Evolutionary conservation across 1,139 yeast genomes (phyloP).

Genomic region (Geotrichum aggregatum): DNA sequence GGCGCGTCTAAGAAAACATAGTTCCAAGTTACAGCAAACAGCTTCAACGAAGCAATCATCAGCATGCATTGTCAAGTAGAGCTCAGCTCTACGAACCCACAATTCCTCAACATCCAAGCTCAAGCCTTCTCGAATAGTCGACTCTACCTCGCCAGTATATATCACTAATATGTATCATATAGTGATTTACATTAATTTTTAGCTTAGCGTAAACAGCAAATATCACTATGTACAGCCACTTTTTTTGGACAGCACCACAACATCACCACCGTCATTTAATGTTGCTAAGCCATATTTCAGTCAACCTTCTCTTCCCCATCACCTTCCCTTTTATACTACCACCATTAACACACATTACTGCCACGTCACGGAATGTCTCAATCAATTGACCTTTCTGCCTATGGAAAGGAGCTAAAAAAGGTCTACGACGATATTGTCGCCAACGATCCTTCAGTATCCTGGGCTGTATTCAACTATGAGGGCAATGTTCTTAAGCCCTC

Average conservation of each 20-base stretch:
- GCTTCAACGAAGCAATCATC: too few species aligned
- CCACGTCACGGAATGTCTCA: conserved; percentile 31
- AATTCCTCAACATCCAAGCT: too few species aligned
- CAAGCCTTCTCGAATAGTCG: too few species aligned
- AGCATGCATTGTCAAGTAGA: too few species aligned
- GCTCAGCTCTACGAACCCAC: too few species aligned
- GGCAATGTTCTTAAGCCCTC: conserved; percentile 38
- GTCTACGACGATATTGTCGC: conserved; percentile 42
- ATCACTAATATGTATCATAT: too few species aligned
- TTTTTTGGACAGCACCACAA: neutral
- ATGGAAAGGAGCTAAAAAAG: conserved; percentile 40
- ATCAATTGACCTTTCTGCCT: conserved; percentile 37
- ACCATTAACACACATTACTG: too few species aligned
- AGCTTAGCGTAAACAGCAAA: neutral
- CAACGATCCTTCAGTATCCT: conserved; percentile 40
- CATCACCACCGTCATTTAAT: neutral
- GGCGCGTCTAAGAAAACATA: conserved; percentile 40
- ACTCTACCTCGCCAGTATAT: too few species aligned
- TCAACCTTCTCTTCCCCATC: neutral
- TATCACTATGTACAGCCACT: conserved; percentile 2
- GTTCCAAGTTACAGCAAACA: too few species aligned
- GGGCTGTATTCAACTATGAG: conserved; percentile 45
- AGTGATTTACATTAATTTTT: too few species aligned
- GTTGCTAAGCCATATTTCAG: neutral
- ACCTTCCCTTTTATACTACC: neutral